A percentile compares a stretch with the other conserved stretches of the same genome.
Conservation (phyloP, 768 basidiomycete genomes). For the Suillus sp. region DNA sequence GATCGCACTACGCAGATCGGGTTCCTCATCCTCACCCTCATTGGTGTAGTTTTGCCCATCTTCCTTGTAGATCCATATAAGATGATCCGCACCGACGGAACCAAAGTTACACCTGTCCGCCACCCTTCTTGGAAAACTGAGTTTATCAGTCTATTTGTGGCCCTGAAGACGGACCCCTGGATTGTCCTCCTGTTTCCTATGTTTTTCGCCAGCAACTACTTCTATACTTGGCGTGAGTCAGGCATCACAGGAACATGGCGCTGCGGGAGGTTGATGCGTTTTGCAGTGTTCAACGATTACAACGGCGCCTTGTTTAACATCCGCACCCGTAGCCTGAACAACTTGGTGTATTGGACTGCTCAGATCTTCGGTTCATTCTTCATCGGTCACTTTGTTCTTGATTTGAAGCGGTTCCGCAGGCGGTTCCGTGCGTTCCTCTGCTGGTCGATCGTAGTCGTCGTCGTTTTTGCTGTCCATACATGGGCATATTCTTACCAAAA, state of each 20-base stretch:
- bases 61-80: conserved; percentile 67
- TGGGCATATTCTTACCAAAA: conserved; percentile 41
- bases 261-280: background rate
- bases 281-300: conserved; percentile 69
- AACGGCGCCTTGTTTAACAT: conserved; percentile 75
- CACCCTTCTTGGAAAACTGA: conserved; percentile 75
- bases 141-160: conserved; percentile 62
- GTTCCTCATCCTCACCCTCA: conserved; percentile 66
- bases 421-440: conserved; percentile 44
- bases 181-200: conserved; percentile 75
- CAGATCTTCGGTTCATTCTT: conserved; percentile 70
- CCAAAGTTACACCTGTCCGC: conserved; percentile 86
- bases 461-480: conserved; percentile 32
- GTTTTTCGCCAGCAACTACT: conserved; percentile 78
- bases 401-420: conserved; percentile 36
- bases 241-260: conserved; percentile 12
- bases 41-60: conserved; percentile 62
- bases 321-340: conserved; percentile 69
- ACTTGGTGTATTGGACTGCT: conserved; percentile 70
- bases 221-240: conserved; percentile 72
- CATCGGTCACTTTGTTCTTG: conserved; percentile 51
- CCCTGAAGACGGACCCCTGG: conserved; percentile 63
- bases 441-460: conserved; percentile 39
- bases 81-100: conserved; percentile 74
- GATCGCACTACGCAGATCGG: conserved; percentile 51